Evolutionary conservation across 2,329 filamentous ascomycete species (phyloP).

Genomic region (Zasmidium angulare): DNA sequence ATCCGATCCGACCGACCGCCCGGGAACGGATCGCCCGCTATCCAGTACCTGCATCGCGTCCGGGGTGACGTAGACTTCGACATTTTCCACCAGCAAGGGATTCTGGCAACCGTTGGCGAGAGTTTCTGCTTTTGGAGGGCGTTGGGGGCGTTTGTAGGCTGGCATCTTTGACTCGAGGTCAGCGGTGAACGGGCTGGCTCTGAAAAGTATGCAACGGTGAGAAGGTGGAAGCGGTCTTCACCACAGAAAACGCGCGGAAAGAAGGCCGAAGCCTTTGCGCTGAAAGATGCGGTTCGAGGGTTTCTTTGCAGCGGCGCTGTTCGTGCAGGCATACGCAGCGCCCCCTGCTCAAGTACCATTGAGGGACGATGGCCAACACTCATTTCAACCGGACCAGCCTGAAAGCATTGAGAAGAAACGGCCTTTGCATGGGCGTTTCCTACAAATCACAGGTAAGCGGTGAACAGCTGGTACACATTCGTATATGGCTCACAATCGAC

Average conservation of each 20-base stretch:
- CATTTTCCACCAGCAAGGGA: neutral
- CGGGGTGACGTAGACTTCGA: neutral
- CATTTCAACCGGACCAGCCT: neutral
- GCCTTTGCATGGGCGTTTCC: slow-evolving; percentile 64
- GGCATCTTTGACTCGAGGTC: neutral
- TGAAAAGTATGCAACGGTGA: neutral
- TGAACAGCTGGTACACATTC: slow-evolving; percentile 9
- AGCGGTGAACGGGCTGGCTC: neutral
- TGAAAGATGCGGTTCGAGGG: neutral
- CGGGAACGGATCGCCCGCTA: neutral
- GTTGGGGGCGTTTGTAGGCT: neutral
- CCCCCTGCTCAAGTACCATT: slow-evolving; percentile 21
- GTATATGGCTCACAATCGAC: slow-evolving; percentile 8
- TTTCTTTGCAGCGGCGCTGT: slow-evolving; percentile 8
- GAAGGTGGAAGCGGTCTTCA: neutral
- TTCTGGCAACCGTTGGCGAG: neutral
- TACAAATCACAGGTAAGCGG: slow-evolving; percentile 82
- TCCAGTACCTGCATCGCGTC: neutral
- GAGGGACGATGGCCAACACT: neutral
- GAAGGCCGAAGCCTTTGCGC: neutral
- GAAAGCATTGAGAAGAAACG: slow-evolving; percentile 17
- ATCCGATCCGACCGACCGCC: neutral
- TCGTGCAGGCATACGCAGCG: slow-evolving; percentile 16
- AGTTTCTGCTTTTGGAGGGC: neutral
- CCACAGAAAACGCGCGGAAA: neutral